Evolutionary conservation across 2,329 filamentous ascomycete species (phyloP).

Genomic region (Arthrinium phaeospermum): DNA sequence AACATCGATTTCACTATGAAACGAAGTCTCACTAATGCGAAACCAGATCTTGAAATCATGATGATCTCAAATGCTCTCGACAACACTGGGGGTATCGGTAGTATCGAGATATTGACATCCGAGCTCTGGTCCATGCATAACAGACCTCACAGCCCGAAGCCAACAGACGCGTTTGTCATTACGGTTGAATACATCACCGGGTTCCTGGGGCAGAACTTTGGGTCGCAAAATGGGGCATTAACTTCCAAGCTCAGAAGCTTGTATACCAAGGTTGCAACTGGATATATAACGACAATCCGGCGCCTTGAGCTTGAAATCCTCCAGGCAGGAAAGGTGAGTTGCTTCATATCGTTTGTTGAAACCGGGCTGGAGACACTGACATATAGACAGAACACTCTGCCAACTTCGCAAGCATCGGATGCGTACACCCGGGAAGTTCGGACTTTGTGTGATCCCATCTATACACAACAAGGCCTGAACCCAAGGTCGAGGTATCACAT

Average conservation of each 20-base stretch:
- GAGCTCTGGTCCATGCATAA: slow-evolving; percentile 49
- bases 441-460: slow-evolving; percentile 50
- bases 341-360: neutral
- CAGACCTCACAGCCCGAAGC: slow-evolving; percentile 31
- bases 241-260: slow-evolving; percentile 42
- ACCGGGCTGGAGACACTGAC: slow-evolving; percentile 27
- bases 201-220: slow-evolving; percentile 43
- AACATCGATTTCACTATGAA: too few relatives aligned
- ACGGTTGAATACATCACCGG: slow-evolving; percentile 45
- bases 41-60: slow-evolving; percentile 53
- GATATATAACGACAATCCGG: slow-evolving; percentile 48
- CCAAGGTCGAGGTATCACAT: slow-evolving; percentile 49
- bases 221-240: slow-evolving; percentile 36
- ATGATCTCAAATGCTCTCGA: slow-evolving; percentile 40
- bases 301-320: slow-evolving; percentile 58
- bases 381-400: slow-evolving; percentile 43
- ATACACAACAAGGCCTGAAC: slow-evolving; percentile 40
- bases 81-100: slow-evolving; percentile 1
- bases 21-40: neutral
- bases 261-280: slow-evolving; percentile 41
- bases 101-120: slow-evolving; percentile 39
- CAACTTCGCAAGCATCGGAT: slow-evolving; percentile 45
- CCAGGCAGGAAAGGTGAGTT: slow-evolving; percentile 54
- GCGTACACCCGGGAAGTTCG: slow-evolving; percentile 49
- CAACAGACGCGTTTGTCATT: slow-evolving; percentile 41